Percentiles rank a stretch among this genome's conserved stretches.
Evolutionary conservation across 495 filamentous ascomycete genomes (phyloP).

Genomic region (Aspergillus haitiensis): DNA sequence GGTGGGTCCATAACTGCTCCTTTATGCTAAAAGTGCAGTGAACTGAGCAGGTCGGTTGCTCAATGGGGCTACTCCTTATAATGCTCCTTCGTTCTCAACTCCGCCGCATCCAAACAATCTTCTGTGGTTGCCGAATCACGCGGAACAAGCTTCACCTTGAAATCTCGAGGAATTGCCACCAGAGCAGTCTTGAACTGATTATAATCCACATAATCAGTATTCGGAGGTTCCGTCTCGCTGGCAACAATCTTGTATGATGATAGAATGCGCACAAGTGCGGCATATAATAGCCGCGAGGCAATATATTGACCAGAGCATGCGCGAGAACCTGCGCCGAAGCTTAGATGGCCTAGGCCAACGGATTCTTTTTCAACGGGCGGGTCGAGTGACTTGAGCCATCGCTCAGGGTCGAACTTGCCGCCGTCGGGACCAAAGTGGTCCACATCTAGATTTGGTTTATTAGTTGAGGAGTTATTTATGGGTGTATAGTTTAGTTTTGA

Average conservation of each 20-base stretch:
- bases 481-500: neutral
- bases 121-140: conserved; percentile 35
- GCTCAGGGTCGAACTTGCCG: conserved; percentile 53
- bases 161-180: conserved; percentile 55
- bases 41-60: no score
- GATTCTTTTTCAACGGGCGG: conserved; percentile 39
- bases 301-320: conserved; percentile 55
- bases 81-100: conserved; percentile 41
- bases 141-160: conserved; percentile 52
- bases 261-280: conserved; percentile 50
- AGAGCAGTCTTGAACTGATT: conserved; percentile 56
- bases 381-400: conserved; percentile 46
- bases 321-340: conserved; percentile 55
- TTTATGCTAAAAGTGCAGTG: no score
- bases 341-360: conserved; percentile 45
- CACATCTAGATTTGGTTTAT: conserved; percentile 33
- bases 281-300: conserved; percentile 50
- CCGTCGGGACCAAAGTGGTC: conserved; percentile 53
- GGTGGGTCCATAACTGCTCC: no score
- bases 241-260: conserved; percentile 53
- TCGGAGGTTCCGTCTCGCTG: conserved; percentile 48
- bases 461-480: neutral
- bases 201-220: conserved; percentile 59
- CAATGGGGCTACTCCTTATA: conserved; percentile 51
- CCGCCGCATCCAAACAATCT: conserved; percentile 40